Evolutionary conservation across 305 asterid genomes (phyloP).

Genomic region (Solanum hybrid): DNA sequence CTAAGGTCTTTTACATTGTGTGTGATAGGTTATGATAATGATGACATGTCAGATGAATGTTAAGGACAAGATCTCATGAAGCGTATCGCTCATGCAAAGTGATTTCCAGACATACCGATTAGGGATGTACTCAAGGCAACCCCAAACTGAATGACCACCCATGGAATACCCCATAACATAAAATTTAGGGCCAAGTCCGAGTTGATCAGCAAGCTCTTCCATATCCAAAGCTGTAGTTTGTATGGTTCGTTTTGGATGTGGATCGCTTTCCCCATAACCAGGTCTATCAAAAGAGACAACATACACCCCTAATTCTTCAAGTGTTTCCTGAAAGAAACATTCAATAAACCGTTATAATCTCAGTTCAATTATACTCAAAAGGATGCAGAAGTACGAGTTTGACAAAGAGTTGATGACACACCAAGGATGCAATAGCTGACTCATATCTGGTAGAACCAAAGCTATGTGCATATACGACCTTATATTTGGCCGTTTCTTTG

Average conservation of each 20-base stretch:
- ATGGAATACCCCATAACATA: constrained; percentile 57
- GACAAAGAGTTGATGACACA: constrained; percentile 12
- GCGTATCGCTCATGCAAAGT: background rate
- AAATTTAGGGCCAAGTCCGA: constrained; percentile 60
- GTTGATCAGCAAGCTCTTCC: constrained; percentile 66
- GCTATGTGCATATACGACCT: constrained; percentile 58
- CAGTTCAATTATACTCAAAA: background rate
- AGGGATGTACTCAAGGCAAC: constrained; percentile 73
- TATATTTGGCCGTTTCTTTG: constrained; percentile 49
- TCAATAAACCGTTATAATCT: background rate
- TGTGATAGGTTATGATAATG: background rate
- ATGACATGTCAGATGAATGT: background rate
- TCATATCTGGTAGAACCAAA: constrained; percentile 51
- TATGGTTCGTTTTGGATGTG: constrained; percentile 36
- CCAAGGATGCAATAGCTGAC: constrained; percentile 40
- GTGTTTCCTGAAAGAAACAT: constrained; percentile 37
- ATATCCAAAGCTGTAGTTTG: constrained; percentile 55
- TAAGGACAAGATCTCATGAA: background rate
- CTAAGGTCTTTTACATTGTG: background rate
- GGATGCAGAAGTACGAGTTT: background rate
- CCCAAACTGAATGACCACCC: constrained; percentile 84
- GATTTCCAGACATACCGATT: constrained; percentile 32
- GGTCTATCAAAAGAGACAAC: constrained; percentile 49
- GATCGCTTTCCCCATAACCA: constrained; percentile 60
- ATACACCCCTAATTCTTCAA: constrained; percentile 39